Base-by-base conservation (phyloP, 1,284 basidiomycete genomes). In the Apiotrichum sp. region DNA sequence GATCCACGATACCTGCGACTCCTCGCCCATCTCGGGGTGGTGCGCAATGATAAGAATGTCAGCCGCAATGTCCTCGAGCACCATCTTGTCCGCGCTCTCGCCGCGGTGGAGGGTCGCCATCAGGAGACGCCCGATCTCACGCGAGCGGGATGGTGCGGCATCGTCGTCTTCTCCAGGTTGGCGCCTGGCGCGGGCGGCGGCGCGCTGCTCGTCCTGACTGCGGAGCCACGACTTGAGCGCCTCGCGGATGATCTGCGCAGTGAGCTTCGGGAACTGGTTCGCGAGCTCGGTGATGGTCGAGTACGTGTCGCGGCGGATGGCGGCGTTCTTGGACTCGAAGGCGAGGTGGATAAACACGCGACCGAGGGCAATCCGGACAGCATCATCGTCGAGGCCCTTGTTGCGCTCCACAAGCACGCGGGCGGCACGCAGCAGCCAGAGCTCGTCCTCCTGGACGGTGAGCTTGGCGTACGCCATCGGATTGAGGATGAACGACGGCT, bases 401-500 rank as follows among this genome's bases (percentile, higher is more conserved):
- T 83, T 82, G 63, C 72, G 81, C 0, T 73, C 62, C 5, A 88
- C 62, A 0, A 83, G 75, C 1, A 80, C 81, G 53, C 84, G 79
- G 5, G 81, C 71, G 0, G 87, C 85, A 34, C 86, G 81, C n/a
- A 89, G 76, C 3, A 95, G 75, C 92, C 92, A 95, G 14, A 65
- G 68, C 62, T 89, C 84, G 35, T 93, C 91, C 16, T 84, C 83
- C 0, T 75, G 65, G 5, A 83, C 80, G 5, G 77, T 77, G 5
- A 87, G 66, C 70, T 89, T 91, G 55, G 85, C 82, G 68, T 91
- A 92, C 0, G 89, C 84, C 72, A 88, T 92, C 55, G 93, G 90
- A 82, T 84, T 89, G 22, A 93, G 68, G 41, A 96, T 70, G 77
- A 95, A 95, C 1, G 87, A 86, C 0, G 90, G 88, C 69, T 91